Evolutionary conservation across 1,139 yeast genomes (phyloP).

Genomic region (Saccharomyces hybrid): DNA sequence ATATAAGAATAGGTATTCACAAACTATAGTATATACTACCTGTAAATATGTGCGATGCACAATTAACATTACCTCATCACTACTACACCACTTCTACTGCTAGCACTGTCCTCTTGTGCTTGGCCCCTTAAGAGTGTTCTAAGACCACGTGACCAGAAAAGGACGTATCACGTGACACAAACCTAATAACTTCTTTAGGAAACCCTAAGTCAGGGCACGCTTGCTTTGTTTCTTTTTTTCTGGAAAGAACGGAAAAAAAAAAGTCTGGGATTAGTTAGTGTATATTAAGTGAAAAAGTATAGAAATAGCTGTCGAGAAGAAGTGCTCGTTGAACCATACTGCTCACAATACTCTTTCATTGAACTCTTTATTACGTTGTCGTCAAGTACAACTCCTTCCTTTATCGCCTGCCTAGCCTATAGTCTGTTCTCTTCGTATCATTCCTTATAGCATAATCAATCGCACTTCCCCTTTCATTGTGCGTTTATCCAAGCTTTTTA

Average conservation of each 20-base stretch:
- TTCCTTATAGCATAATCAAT: not conserved
- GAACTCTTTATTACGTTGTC: not conserved
- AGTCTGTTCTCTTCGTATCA: not conserved
- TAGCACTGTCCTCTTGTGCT: constrained; percentile 13
- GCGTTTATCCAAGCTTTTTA: not conserved
- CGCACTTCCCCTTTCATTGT: not conserved
- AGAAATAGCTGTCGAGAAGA: not conserved
- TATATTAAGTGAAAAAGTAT: not conserved
- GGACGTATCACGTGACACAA: not conserved
- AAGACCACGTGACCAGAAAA: not conserved
- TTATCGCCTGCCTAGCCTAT: not conserved
- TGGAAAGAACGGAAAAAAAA: not conserved
- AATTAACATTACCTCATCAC: not conserved
- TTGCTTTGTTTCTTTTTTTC: not conserved
- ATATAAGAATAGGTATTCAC: not conserved
- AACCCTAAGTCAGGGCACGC: not conserved
- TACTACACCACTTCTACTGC: constrained; percentile 14
- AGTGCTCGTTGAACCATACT: not conserved
- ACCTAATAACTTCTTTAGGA: not conserved
- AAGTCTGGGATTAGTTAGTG: not conserved
- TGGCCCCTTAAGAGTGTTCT: not conserved
- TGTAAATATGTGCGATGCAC: not conserved
- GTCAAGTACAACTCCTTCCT: not conserved
- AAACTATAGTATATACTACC: not conserved
- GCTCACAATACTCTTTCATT: not conserved